These are phyloP conservation scores for Byssothecium circinans DNA, from an alignment of 2,329 filamentous ascomycete species.

Conservation along the genomic window DNA sequence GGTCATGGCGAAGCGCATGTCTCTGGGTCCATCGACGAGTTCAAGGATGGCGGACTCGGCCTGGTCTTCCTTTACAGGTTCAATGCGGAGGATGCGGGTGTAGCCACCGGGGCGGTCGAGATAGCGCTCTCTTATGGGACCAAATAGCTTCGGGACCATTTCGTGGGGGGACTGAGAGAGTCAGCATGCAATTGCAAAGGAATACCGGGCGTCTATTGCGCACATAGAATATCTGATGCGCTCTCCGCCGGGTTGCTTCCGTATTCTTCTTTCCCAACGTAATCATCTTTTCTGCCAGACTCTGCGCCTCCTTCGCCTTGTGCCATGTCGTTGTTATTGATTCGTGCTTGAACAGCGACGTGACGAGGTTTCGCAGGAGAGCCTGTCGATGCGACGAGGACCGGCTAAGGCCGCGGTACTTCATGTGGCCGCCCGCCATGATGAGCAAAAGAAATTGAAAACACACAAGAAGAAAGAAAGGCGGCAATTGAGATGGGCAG, in stretches of 20 bases:
- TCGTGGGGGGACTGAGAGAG: conserved; percentile 63
- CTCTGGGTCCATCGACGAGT: conserved; percentile 89
- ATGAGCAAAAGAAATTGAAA: conserved; percentile 16
- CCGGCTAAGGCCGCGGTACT: conserved; percentile 87
- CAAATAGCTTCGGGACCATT: conserved; percentile 85
- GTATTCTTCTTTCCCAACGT: conserved; percentile 93
- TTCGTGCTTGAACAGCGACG: conserved; percentile 90
- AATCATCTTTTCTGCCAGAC: conserved; percentile 90
- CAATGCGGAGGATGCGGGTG: conserved; percentile 89
- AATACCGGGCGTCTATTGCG: too few species aligned
- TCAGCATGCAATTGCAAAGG: conserved; percentile 15
- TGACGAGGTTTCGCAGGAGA: conserved; percentile 92
- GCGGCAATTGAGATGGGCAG: conserved; percentile 6
- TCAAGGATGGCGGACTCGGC: conserved; percentile 88
- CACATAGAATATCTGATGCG: conserved; percentile 85
- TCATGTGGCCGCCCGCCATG: conserved; percentile 85
- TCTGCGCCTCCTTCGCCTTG: conserved; percentile 96
- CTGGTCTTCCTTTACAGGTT: conserved; percentile 85
- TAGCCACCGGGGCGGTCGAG: conserved; percentile 80
- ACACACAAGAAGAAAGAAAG: conserved; percentile 4
- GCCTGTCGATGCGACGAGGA: conserved; percentile 86
- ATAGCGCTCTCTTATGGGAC: conserved; percentile 79
- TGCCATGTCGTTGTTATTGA: conserved; percentile 92
- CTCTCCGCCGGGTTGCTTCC: conserved; percentile 72
- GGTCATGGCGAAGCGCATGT: conserved; percentile 93